A percentile compares a stretch with the other conserved stretches of the same genome.
Conservation (phyloP, 2,329 filamentous ascomycete genomes). For the Curvularia sp. region DNA sequence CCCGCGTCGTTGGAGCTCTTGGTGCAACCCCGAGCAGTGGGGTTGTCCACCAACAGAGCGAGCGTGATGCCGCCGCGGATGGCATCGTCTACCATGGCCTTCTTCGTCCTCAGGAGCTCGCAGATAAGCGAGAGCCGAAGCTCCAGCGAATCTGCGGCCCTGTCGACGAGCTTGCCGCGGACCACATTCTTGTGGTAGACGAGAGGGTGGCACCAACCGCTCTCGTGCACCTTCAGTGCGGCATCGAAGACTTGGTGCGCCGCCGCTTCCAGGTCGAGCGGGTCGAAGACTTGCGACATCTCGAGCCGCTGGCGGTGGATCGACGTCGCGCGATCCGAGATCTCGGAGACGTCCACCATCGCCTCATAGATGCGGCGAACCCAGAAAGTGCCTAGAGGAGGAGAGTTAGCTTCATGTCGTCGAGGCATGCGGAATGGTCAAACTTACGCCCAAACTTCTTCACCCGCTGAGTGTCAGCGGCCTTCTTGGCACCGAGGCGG, state of each 20-base stretch:
- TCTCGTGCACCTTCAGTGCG: constrained; percentile 33
- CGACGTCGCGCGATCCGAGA: constrained; percentile 26
- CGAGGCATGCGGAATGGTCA: too few relatives aligned
- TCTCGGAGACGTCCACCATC: constrained; percentile 34
- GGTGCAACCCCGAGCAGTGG: constrained; percentile 24
- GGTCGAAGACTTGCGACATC: constrained; percentile 10
- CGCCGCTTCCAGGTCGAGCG: constrained; percentile 35
- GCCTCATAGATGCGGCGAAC: constrained; percentile 39
- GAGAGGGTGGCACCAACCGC: constrained; percentile 28
- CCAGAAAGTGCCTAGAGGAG: constrained; percentile 36
- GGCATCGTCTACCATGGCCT: constrained; percentile 39
- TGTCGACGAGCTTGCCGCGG: constrained; percentile 34
- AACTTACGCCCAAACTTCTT: constrained; percentile 31
- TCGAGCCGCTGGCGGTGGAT: constrained; percentile 32
- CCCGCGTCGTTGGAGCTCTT: constrained; percentile 37
- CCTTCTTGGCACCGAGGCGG: constrained; percentile 19
- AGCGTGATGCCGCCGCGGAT: constrained; percentile 35
- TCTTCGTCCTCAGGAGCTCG: constrained; percentile 24
- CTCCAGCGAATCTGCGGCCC: constrained; percentile 26
- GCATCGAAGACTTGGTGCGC: constrained; percentile 43
- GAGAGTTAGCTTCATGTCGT: constrained; percentile 7
- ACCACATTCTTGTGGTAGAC: constrained; percentile 36
- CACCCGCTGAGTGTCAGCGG: constrained; percentile 31
- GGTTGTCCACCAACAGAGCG: constrained; percentile 36
- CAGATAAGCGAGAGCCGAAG: constrained; percentile 33